Evolutionary conservation across 202 grass and related monocot species (phyloP).

Genomic region (Zoysia matrella): DNA sequence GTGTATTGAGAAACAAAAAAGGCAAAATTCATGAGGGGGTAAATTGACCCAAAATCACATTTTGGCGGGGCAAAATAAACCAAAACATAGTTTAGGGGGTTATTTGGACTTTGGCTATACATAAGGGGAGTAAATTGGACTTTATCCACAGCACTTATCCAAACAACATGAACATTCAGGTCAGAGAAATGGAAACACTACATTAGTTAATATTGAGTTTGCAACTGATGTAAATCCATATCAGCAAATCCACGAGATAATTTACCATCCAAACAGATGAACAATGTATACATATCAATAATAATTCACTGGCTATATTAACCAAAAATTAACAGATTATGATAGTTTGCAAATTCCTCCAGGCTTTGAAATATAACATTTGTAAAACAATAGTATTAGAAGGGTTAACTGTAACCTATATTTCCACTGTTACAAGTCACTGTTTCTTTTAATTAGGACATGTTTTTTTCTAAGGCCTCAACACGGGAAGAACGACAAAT

Average conservation of each 20-base stretch:
- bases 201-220: background rate
- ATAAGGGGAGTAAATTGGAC: too few relatives aligned
- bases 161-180: slow-evolving; percentile 15
- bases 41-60: too few relatives aligned
- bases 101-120: too few relatives aligned
- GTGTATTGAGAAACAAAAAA: too few relatives aligned
- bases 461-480: background rate
- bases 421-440: background rate
- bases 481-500: background rate
- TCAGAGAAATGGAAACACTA: background rate
- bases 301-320: background rate
- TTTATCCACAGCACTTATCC: background rate
- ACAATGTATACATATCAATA: background rate
- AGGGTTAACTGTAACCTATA: background rate
- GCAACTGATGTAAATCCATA: background rate
- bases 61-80: too few relatives aligned
- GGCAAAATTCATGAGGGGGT: too few relatives aligned
- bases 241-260: background rate
- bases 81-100: too few relatives aligned
- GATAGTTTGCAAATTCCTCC: background rate
- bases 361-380: background rate
- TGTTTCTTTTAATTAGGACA: background rate
- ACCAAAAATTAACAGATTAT: background rate
- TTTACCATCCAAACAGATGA: slow-evolving; percentile 7
- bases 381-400: background rate